Conservation (phyloP, 148 eudicot genomes). For the Rhododendron williamsianum region DNA sequence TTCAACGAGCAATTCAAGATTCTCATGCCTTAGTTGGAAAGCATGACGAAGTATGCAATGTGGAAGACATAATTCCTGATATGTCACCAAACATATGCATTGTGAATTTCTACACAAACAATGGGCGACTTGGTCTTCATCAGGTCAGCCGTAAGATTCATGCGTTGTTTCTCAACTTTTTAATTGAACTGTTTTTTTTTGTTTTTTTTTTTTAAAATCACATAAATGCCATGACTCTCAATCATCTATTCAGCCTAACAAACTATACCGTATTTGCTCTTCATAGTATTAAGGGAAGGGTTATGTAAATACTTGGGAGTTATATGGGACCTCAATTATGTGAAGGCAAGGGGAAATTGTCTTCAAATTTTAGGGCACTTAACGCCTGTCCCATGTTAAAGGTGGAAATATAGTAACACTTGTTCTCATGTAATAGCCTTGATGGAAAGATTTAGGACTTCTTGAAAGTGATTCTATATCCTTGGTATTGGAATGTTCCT, state of each 20-base stretch:
- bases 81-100: slow-evolving; percentile 63
- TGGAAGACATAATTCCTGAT: slow-evolving; percentile 39
- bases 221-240: not conserved
- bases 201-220: too few species aligned
- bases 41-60: slow-evolving; percentile 10
- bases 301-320: not conserved
- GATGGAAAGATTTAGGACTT: not conserved
- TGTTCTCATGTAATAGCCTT: not conserved
- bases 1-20: slow-evolving; percentile 36
- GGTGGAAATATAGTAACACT: not conserved
- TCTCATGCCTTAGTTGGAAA: slow-evolving; percentile 31
- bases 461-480: not conserved
- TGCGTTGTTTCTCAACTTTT: not conserved
- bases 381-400: not conserved
- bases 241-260: not conserved
- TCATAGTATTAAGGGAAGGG: not conserved
- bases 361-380: not conserved
- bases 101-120: slow-evolving; percentile 55
- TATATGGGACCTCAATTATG: not conserved
- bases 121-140: slow-evolving; percentile 66
- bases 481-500: not conserved
- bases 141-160: slow-evolving; percentile 34
- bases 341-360: not conserved
- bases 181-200: not conserved
- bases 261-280: not conserved